These are phyloP conservation scores for Chytriomyces sp. DNA, from an alignment of 192 early-diverging fungal species.

Conservation along the genomic window DNA sequence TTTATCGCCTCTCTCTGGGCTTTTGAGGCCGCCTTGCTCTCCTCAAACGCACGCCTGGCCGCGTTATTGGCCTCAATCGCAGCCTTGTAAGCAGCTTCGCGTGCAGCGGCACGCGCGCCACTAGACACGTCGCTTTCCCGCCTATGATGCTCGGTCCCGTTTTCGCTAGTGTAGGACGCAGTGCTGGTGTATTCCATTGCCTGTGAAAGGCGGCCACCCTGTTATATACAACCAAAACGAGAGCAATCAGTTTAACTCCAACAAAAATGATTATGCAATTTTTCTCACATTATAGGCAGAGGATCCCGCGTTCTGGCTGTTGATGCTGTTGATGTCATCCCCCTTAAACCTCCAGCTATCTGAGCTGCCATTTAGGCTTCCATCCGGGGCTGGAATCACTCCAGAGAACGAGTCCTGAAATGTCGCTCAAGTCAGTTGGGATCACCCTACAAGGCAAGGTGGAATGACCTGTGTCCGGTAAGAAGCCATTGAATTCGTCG, in stretches of 20 bases:
- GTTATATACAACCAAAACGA: background rate
- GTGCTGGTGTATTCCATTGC: background rate
- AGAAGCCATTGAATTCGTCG: constrained; percentile 12
- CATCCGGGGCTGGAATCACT: constrained; percentile 8
- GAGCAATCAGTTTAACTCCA: background rate
- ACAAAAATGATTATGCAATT: background rate
- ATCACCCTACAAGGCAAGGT: background rate
- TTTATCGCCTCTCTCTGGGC: background rate
- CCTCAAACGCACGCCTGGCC: constrained; percentile 9
- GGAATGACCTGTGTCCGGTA: constrained; percentile 4
- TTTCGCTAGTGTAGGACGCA: background rate
- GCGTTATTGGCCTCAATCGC: constrained; percentile 15
- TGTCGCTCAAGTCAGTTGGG: background rate
- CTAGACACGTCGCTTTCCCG: background rate
- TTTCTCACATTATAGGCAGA: background rate
- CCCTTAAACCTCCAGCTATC: constrained; percentile 17
- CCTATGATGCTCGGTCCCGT: background rate
- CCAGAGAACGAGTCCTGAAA: constrained; percentile 15
- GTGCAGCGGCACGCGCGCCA: background rate
- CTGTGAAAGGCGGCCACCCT: background rate
- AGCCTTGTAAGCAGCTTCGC: constrained; percentile 15
- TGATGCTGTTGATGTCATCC: background rate
- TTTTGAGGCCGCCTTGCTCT: background rate
- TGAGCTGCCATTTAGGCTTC: background rate
- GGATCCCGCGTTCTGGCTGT: background rate